Evolutionary conservation across 2,329 filamentous ascomycete species (phyloP), one percentile per base, ranked within the genome.

Genomic region (Claviceps purpurea): DNA sequence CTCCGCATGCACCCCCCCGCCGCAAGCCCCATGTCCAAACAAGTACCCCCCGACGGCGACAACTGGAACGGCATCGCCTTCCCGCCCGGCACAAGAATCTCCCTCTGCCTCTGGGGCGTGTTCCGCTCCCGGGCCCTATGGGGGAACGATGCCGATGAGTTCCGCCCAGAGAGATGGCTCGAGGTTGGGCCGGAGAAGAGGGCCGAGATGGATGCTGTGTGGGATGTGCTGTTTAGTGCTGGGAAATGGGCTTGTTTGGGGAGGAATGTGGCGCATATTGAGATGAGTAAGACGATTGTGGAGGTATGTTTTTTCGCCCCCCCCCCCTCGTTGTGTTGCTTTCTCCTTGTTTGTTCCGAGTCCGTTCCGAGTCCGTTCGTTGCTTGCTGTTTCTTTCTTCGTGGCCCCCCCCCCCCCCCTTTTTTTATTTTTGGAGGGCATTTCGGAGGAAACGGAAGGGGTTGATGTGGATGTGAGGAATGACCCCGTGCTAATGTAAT

Each of bases 231-330:
- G 0, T 72, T 72, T 51, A 64, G 68, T 2, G 64, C 67, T 24
- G 70, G 71, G 0, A 52, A 63, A 3, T 71, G 65, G 62, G 61
- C 63, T 43, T 73, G 70, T 44, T 54, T 71, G 13, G 70, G 70
- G 1, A 62, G 65, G 4, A 63, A 62, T 0, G 60, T 72, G 24
- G 68, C 70, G 1, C 49, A 65, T 8, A 65, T 73, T 57, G 68
- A 72, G 56, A 24, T 71, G 50, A 68, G 69, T 43, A 67, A 68
- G 59, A 49, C 66, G 2, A 62, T 70, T 37, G 68, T 72, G 20
- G 71, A 76, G 64, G 68, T 70, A 47, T 51, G 62, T 44, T 22
- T 22, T 22, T 22, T 22, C 8, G 3, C 50, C 51, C 5, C 43
- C 22, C 22, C 22, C 22, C 22, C 22, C 22, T 22, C 20, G 20